Percentiles rank a stretch among this genome's conserved stretches.
phyloP scores from a whole-genome alignment of 371 early-diverging fungal species.

The Apophysomyces trapeziformis region DNA sequence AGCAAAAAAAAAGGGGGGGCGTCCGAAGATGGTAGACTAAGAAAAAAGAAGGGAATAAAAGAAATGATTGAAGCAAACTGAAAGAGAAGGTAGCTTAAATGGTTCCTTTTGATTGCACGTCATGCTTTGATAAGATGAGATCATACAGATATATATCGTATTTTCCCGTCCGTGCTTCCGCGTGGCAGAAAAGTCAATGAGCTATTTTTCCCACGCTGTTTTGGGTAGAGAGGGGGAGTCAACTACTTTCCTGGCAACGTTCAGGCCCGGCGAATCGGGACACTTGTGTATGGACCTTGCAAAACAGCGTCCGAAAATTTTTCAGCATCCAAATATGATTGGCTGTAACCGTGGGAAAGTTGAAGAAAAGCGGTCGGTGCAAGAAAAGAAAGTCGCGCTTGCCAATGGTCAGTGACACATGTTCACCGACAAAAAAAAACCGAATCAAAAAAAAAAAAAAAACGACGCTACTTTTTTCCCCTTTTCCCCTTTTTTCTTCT shows the following conservation, averaged over 20 bases:
- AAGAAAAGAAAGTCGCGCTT: constrained; percentile 15
- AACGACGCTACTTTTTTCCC: constrained; percentile 14
- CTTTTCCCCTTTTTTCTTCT: constrained; percentile 10
- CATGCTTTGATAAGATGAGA: too few relatives aligned
- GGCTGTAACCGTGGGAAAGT: constrained; percentile 37
- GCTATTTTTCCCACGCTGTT: too few relatives aligned
- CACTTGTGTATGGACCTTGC: not conserved
- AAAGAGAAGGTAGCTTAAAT: too few relatives aligned
- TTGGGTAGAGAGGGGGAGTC: too few relatives aligned
- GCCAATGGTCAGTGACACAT: constrained; percentile 15
- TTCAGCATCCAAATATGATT: constrained; percentile 34
- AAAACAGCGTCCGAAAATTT: constrained; percentile 20
- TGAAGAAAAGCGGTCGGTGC: constrained; percentile 15
- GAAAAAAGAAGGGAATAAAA: too few relatives aligned
- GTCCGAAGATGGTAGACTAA: too few relatives aligned
- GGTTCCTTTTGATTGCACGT: too few relatives aligned
- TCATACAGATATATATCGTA: too few relatives aligned
- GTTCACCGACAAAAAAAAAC: not conserved
- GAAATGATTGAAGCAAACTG: too few relatives aligned
- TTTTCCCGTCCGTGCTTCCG: too few relatives aligned
- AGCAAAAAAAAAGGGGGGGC: too few relatives aligned
- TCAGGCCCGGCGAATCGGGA: not conserved
- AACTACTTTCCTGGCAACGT: not conserved
- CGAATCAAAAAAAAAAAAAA: constrained; percentile 13
- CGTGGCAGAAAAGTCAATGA: too few relatives aligned